Base-by-base conservation (phyloP, 306 rosid genomes). In the Clitoria ternatea region DNA sequence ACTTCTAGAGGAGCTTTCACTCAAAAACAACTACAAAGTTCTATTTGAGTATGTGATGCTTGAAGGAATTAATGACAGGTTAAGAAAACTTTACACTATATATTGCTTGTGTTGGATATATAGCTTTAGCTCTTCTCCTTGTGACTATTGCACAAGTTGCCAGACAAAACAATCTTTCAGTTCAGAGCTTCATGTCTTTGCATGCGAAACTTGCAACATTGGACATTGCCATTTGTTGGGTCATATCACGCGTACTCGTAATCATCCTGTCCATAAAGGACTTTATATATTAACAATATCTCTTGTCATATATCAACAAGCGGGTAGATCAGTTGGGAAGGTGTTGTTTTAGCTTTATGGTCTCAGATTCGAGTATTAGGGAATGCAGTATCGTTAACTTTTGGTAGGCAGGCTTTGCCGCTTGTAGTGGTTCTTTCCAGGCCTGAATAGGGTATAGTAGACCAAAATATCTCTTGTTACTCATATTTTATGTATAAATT, bases 41-140 rank as follows among this genome's bases (percentile, higher is more conserved):
- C 90, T 90, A 27, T 88, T 88, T 47, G 96, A 88, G 84, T 90
- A 93, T 79, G 97, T 93, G 20, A 86, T 93, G 97, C 96, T 93
- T 65, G 97, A 93, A 36, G 98, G 93, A 66, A 80, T 93, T 18
- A 90, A 88, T 82, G 98, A 90, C 76, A 83, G 96, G 97, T 93
- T 54, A 47, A 76, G 32, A 23, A 27, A 68, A 69, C 42, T 59
- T 62, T 40, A 7, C 60, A 45, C 64, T 69, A 7, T 33, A 29
- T 68, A 26, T 84, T 60, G 54, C 19, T 82, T 75, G 56, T 35
- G 23, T 81, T 61, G 61, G 23, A 55, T 57, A 40, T 59, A 66
- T 54, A 35, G 24, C 50, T 45, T 75, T 17, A 5, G 18, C 48
- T 26, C 35, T 22, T 40, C 17, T 56, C 55, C 53, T 8, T 9